Conservation (phyloP, 495 filamentous ascomycete species). For the Aspergillus cavernicola region DNA sequence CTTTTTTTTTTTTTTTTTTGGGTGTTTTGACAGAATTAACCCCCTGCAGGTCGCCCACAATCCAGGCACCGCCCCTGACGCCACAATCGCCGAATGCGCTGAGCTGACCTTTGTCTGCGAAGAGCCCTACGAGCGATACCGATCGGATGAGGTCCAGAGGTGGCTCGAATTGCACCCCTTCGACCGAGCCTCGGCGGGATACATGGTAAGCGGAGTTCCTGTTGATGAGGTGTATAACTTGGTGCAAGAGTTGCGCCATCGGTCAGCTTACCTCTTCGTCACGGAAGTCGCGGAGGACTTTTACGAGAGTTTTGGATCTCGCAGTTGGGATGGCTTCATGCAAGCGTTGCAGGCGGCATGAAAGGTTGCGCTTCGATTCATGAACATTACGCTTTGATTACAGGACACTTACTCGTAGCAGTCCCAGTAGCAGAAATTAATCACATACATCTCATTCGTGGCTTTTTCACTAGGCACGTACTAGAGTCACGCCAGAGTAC, state of each 20-base stretch:
- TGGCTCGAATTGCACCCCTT: constrained; percentile 3
- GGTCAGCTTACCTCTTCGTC: constrained; percentile 13
- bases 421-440: no score
- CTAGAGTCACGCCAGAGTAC: no score
- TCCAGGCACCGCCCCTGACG: constrained; percentile 16
- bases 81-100: background rate
- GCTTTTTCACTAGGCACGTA: no score
- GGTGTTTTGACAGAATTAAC: background rate
- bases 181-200: constrained; percentile 8
- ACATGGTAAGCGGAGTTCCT: constrained; percentile 13
- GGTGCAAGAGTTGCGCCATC: constrained; percentile 14
- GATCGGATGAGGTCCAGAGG: constrained; percentile 14
- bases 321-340: constrained; percentile 13
- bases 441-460: no score
- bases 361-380: background rate
- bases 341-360: constrained; percentile 4
- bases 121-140: constrained; percentile 14
- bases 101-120: constrained; percentile 18
- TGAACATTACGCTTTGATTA: no score
- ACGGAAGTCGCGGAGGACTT: constrained; percentile 16
- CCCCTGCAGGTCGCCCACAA: constrained; percentile 15
- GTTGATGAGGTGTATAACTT: background rate
- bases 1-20: background rate
- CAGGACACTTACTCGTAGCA: no score
- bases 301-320: constrained; percentile 16